Evolutionary conservation across 2,329 filamentous ascomycete species (phyloP).

Genomic region (Fusarium dlaminii): DNA sequence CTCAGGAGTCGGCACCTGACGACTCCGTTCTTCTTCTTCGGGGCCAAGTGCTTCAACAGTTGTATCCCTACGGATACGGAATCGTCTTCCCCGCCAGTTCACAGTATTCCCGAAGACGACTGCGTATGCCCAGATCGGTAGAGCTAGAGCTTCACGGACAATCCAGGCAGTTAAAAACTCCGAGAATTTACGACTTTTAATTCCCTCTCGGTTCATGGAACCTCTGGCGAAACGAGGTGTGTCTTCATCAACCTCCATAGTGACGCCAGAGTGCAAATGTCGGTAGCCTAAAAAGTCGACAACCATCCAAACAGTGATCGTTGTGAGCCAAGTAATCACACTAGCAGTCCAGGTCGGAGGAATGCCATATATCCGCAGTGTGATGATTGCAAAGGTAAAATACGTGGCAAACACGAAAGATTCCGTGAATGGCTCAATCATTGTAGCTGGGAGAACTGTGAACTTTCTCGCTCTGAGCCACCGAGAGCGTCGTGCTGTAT

Average conservation of each 20-base stretch:
- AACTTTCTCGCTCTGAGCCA: constrained; percentile 96
- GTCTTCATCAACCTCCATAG: constrained; percentile 74
- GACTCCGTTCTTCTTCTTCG: constrained; percentile 11
- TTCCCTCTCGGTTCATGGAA: constrained; percentile 48
- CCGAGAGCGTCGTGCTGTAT: constrained; percentile 81
- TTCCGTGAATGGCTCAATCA: constrained; percentile 94
- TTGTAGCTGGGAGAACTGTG: constrained; percentile 86
- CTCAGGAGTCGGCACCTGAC: constrained; percentile 33
- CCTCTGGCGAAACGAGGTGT: constrained; percentile 78
- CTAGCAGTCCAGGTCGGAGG: constrained; percentile 76
- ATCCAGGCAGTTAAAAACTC: constrained; percentile 87
- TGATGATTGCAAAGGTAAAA: constrained; percentile 80
- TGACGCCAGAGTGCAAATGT: constrained; percentile 76
- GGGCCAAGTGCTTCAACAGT: constrained; percentile 66
- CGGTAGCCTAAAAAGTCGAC: constrained; percentile 79
- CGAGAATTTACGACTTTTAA: constrained; percentile 64
- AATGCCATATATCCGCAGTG: constrained; percentile 62
- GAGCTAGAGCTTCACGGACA: constrained; percentile 80
- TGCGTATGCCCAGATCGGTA: constrained; percentile 91
- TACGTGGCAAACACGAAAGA: constrained; percentile 85
- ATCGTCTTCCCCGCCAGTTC: constrained; percentile 84
- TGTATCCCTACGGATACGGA: constrained; percentile 85
- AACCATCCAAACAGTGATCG: constrained; percentile 75
- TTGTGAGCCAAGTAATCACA: constrained; percentile 69
- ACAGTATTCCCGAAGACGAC: constrained; percentile 89